phyloP scores from a whole-genome alignment of 1,284 basidiomycete species.

The Cutaneotrichosporon arboriforme region DNA sequence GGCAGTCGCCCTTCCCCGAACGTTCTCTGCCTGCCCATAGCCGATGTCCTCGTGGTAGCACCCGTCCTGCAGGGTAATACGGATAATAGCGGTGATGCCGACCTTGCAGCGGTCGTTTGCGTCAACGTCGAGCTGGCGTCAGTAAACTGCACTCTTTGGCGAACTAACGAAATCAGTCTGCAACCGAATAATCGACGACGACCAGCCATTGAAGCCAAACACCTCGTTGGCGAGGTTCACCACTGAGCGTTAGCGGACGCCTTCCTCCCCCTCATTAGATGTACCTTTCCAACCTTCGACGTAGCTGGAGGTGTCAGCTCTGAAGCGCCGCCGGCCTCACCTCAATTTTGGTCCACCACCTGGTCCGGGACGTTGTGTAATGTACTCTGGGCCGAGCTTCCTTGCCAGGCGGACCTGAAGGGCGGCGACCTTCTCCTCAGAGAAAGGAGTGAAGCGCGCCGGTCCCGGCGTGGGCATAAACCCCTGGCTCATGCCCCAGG shows the following conservation, averaged over 20 bases:
- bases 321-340: constrained; percentile 25
- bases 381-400: constrained; percentile 88
- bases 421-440: constrained; percentile 60
- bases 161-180: constrained; percentile 58
- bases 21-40: constrained; percentile 80
- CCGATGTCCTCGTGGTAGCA: constrained; percentile 89
- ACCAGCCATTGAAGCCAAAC: constrained; percentile 98
- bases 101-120: constrained; percentile 65
- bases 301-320: constrained; percentile 58
- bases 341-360: constrained; percentile 70
- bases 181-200: constrained; percentile 71
- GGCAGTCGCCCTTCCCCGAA: constrained; percentile 74
- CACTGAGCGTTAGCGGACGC: constrained; percentile 47
- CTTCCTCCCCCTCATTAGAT: not conserved
- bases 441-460: constrained; percentile 33
- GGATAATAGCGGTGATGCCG: constrained; percentile 77
- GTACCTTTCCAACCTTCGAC: constrained; percentile 86
- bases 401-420: constrained; percentile 78
- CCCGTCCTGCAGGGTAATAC: constrained; percentile 83
- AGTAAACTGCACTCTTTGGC: too few relatives aligned
- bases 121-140: constrained; percentile 55
- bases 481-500: constrained; percentile 4
- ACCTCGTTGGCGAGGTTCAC: constrained; percentile 96
- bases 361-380: constrained; percentile 83
- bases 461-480: not conserved